These are phyloP conservation scores for Vitis amurensis DNA, from an alignment of 164 flowering plant genomes.

Conservation along the genomic window DNA sequence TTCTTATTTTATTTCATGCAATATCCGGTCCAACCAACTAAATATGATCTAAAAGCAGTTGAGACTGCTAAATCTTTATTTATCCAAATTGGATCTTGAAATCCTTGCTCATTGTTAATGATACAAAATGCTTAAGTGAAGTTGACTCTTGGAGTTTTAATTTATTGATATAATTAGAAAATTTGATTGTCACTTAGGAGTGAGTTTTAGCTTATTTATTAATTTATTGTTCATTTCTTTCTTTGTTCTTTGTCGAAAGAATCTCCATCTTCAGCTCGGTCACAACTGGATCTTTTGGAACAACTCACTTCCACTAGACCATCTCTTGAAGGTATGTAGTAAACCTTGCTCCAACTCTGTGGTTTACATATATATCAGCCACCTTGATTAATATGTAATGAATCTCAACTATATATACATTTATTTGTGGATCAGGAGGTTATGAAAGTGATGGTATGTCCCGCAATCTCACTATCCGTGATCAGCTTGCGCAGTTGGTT, in stretches of 20 bases:
- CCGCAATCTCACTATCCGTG: slow-evolving; percentile 50
- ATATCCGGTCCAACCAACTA: too few relatives aligned
- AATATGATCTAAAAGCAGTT: too few relatives aligned
- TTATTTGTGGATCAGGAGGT: slow-evolving; percentile 34
- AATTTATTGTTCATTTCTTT: background rate
- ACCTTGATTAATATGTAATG: too few relatives aligned
- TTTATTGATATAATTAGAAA: too few relatives aligned
- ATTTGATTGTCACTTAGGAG: background rate
- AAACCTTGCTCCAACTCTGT: too few relatives aligned
- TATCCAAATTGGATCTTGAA: too few relatives aligned
- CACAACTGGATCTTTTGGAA: slow-evolving; percentile 77
- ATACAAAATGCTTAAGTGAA: too few relatives aligned
- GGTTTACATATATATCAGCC: too few relatives aligned
- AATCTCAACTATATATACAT: background rate
- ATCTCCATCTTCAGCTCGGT: slow-evolving; percentile 56
- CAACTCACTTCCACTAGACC: slow-evolving; percentile 68
- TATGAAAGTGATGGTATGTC: slow-evolving; percentile 58
- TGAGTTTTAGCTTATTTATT: background rate
- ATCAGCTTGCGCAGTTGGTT: slow-evolving; percentile 63
- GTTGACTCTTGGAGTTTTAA: too few relatives aligned
- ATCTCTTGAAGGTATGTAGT: slow-evolving; percentile 36
- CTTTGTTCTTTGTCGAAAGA: slow-evolving; percentile 24
- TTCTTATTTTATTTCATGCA: too few relatives aligned
- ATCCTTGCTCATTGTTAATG: too few relatives aligned
- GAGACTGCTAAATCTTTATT: too few relatives aligned